These are phyloP conservation scores for Laburnicola sp. DNA, from an alignment of 2,329 filamentous ascomycete species.

Conservation along the genomic window DNA sequence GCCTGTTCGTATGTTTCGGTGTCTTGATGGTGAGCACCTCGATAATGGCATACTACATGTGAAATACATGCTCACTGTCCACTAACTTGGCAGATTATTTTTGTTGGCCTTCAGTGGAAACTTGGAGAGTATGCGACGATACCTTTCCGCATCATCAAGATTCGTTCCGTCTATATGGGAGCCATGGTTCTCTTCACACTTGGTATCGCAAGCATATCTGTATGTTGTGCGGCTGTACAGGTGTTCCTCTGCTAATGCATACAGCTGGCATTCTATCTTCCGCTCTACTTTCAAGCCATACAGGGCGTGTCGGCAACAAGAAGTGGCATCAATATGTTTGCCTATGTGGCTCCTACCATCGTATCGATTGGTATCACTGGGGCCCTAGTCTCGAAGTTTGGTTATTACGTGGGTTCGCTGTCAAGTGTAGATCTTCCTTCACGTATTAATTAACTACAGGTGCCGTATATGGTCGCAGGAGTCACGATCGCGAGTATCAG, in stretches of 20 bases:
- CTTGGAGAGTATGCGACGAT: slow-evolving; percentile 15
- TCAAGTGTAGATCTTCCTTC: neutral
- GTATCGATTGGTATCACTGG: slow-evolving; percentile 9
- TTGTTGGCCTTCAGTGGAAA: slow-evolving; percentile 30
- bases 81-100: slow-evolving; percentile 24
- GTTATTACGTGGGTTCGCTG: slow-evolving; percentile 9
- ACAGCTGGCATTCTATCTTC: slow-evolving; percentile 10
- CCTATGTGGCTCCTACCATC: slow-evolving; percentile 8
- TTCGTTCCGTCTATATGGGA: slow-evolving; percentile 10
- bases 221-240: neutral
- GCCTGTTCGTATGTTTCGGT: slow-evolving; percentile 51
- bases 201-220: slow-evolving; percentile 8
- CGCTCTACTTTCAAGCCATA: slow-evolving; percentile 14
- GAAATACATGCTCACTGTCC: too few relatives aligned
- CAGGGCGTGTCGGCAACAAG: slow-evolving; percentile 3
- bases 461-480: slow-evolving; percentile 11
- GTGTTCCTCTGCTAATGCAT: neutral
- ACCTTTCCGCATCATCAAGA: slow-evolving; percentile 9
- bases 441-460: neutral
- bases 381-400: slow-evolving; percentile 6
- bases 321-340: slow-evolving; percentile 9
- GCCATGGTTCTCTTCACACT: slow-evolving; percentile 8
- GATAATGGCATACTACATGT: too few relatives aligned
- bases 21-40: slow-evolving; percentile 22
- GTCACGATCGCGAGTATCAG: neutral